Evolutionary conservation across 2,329 filamentous ascomycete species (phyloP), one percentile per base, ranked within the genome.

Genomic region (Aspergillus candidus): DNA sequence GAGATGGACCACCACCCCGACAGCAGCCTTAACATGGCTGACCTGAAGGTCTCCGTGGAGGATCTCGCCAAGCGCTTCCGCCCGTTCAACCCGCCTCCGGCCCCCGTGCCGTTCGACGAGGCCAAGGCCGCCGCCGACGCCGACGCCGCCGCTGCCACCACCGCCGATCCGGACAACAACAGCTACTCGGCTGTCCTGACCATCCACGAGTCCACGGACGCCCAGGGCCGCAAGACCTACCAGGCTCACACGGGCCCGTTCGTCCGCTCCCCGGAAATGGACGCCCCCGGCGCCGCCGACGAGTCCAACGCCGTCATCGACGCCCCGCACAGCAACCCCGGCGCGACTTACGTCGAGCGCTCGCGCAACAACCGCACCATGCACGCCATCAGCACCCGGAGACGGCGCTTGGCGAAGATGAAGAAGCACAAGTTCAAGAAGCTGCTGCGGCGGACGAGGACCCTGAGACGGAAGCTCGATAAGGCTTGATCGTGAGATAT

Each of bases 401-500:
- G 93, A 68, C 88, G 94, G 71, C 78, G 89, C 63, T 94, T 93
- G 74, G 73, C 96, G 62, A 95, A 89, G 81, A 98, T 98, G 90
- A 98, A 98, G 86, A 98, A 97, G 81, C 91, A 97, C 80, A 98
- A 98, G 83, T 95, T 95, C 72, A 97, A 96, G 89, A 98, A 98
- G 81, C 76, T 97, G 56, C 89, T 95, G 86, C 87, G 85, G 77
- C 80, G 82, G 70, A 96, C 91, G 62, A 82, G 91, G 67, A 91
- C 88, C 65, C 69, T 89, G 74, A 84, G 91, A 65, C 82, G 89
- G 65, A 94, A 90, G 74, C 75, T 93, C 60, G 88, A 86, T 60
- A 79, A 82, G 61, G 72, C 78, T 41, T 69, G 58, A 59, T 41
- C 29, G 27, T 30, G 37, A 31, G 31, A 35, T 34, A 22, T 38